These are phyloP conservation scores for Fusarium begoniae DNA, from an alignment of 2,329 filamentous ascomycete genomes.

Conservation along the genomic window DNA sequence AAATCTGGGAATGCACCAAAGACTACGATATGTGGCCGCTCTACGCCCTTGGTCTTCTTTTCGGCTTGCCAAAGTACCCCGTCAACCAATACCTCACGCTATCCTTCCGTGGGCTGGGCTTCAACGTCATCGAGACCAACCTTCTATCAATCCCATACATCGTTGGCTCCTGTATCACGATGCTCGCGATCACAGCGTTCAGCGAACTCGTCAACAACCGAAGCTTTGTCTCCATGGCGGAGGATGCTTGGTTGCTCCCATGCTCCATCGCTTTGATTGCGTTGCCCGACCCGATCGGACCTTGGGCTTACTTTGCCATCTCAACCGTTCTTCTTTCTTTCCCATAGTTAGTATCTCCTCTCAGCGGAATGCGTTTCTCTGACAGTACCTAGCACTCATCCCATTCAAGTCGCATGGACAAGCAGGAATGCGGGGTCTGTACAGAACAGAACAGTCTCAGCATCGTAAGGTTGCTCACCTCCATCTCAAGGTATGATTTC, in stretches of 20 bases:
- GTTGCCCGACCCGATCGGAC: constrained; percentile 38
- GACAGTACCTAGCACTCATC: not conserved
- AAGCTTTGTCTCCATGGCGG: constrained; percentile 57
- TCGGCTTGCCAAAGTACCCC: constrained; percentile 58
- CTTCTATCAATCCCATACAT: constrained; percentile 61
- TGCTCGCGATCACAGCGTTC: constrained; percentile 49
- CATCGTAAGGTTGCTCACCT: constrained; percentile 31
- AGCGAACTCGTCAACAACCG: constrained; percentile 61
- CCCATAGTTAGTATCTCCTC: not conserved
- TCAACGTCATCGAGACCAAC: constrained; percentile 62
- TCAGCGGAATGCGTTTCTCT: not conserved
- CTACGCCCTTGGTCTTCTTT: constrained; percentile 58
- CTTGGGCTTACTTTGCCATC: not conserved
- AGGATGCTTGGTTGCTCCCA: constrained; percentile 63
- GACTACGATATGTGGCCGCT: constrained; percentile 65
- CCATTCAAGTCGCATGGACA: not conserved
- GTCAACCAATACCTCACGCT: constrained; percentile 61
- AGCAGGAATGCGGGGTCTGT: not conserved
- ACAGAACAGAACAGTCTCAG: constrained; percentile 63
- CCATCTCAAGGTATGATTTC: not conserved
- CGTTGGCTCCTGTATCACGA: constrained; percentile 57
- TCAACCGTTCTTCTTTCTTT: not conserved
- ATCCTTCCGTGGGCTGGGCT: constrained; percentile 59
- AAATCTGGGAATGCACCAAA: constrained; percentile 57
- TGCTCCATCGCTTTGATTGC: constrained; percentile 59